Base-by-base conservation (phyloP, 2,329 filamentous ascomycete genomes). In the Rhynchosporium agropyri region DNA sequence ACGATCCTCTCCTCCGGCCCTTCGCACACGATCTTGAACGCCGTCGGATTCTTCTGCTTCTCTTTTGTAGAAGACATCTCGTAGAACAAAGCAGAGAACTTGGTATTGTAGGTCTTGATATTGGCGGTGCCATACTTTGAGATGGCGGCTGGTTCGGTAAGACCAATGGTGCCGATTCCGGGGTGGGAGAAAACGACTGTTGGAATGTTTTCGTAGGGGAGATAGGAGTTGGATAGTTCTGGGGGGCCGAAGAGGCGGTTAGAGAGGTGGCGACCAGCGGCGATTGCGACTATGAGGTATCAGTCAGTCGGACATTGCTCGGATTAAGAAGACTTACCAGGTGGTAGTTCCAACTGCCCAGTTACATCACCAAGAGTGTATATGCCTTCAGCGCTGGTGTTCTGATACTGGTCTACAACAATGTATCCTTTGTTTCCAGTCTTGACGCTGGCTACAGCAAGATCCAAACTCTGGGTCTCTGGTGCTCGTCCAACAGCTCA, bases 141-240 rank as follows among this genome's bases (percentile, higher is more conserved):
- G 49, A 88, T 79, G 8, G 91, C 91, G 74, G 92, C 78, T 1
- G 91, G 91, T 78, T 96, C 91, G 1, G 90, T 91, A 66, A 96
- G 77, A 12, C 91, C 91, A 69, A 96, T 89, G 64, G 84, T 85
- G 72, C 91, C 92, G 61, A 94, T 85, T 77, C 94, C 91, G 4
- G 91, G 91, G 76, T 96, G 92, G 5, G 91, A 80, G 74, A 96
- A 96, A 65, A 96, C 91, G 49, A 96, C 91, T 0, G 90, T 93
- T 7, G 91, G 91, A 57, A 96, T 85, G 77, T 92, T 90, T 69
- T 76, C 77, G 79, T 96, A 96, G 76, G 88, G 83, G 63, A 96
- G 83, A 74, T 86, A 87, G 9, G 84, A 79, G 33, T 77, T 73
- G 46, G 78, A 77, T 78, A 86, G 87, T 73, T 90, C 81, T 65